These are phyloP conservation scores for Aspergillus jensenii DNA, from an alignment of 2,329 filamentous ascomycete species.

Conservation along the genomic window DNA sequence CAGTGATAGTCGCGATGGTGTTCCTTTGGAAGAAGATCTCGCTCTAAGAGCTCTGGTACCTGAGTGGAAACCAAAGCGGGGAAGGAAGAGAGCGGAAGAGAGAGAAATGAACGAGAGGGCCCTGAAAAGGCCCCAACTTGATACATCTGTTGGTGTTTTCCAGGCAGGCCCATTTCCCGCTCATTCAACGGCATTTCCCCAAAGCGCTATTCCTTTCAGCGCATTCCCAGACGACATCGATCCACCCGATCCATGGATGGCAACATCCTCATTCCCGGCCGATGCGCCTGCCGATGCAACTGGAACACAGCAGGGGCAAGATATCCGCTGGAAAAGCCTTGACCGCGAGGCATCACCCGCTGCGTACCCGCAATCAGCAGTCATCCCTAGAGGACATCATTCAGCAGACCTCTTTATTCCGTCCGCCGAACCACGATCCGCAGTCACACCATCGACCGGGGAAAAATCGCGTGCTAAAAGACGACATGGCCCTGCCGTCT, in stretches of 20 bases:
- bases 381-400: constrained; percentile 57
- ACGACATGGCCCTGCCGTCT: constrained; percentile 81
- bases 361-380: constrained; percentile 75
- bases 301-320: constrained; percentile 28
- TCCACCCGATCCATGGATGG: constrained; percentile 39
- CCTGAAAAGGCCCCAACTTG: constrained; percentile 63
- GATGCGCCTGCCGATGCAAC: constrained; percentile 36
- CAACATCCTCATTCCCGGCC: constrained; percentile 43
- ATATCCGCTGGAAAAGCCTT: constrained; percentile 49
- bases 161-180: constrained; percentile 43
- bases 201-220: constrained; percentile 52
- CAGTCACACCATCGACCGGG: constrained; percentile 62
- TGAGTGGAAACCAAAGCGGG: constrained; percentile 64
- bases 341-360: constrained; percentile 62
- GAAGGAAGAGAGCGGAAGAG: constrained; percentile 62
- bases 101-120: constrained; percentile 54
- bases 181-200: constrained; percentile 50
- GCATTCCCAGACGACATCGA: constrained; percentile 58
- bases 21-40: constrained; percentile 83
- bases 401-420: constrained; percentile 35
- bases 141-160: constrained; percentile 50
- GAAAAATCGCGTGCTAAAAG: constrained; percentile 49
- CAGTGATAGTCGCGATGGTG: constrained; percentile 71
- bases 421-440: constrained; percentile 65
- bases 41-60: constrained; percentile 81